These are phyloP conservation scores for Comarum palustre DNA, from an alignment of 306 rosid genomes.

Conservation along the genomic window DNA sequence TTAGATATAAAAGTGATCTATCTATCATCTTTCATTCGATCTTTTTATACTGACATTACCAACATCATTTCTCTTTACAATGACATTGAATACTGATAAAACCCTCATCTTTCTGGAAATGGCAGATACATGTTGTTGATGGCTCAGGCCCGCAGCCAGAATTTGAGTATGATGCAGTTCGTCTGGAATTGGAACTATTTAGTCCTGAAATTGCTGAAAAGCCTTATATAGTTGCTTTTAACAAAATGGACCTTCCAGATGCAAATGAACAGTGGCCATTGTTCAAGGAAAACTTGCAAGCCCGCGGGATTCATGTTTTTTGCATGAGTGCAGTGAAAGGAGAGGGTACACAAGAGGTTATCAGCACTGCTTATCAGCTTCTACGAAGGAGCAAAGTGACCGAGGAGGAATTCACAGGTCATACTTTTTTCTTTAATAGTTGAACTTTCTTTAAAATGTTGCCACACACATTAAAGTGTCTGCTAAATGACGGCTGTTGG, in stretches of 20 bases:
- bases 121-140: conserved; percentile 82
- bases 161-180: conserved; percentile 89
- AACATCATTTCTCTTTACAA: not conserved
- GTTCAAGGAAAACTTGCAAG: conserved; percentile 64
- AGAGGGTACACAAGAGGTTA: conserved; percentile 79
- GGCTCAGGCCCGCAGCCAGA: conserved; percentile 90
- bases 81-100: not conserved
- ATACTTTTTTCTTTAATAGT: not conserved
- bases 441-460: not conserved
- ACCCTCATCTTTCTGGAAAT: conserved; percentile 22
- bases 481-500: not conserved
- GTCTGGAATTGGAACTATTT: conserved; percentile 80
- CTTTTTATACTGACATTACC: not conserved
- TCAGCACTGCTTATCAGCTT: conserved; percentile 64
- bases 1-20: not conserved
- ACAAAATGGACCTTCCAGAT: conserved; percentile 98
- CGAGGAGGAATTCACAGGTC: conserved; percentile 54
- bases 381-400: conserved; percentile 50
- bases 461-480: not conserved
- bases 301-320: conserved; percentile 64
- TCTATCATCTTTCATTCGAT: not conserved
- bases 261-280: conserved; percentile 75
- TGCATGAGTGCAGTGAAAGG: conserved; percentile 81
- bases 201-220: conserved; percentile 91
- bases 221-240: conserved; percentile 78